Evolutionary conservation across 441 rosid species (phyloP), one percentile per base, ranked within the genome.

Genomic region (Melastoma candidum): DNA sequence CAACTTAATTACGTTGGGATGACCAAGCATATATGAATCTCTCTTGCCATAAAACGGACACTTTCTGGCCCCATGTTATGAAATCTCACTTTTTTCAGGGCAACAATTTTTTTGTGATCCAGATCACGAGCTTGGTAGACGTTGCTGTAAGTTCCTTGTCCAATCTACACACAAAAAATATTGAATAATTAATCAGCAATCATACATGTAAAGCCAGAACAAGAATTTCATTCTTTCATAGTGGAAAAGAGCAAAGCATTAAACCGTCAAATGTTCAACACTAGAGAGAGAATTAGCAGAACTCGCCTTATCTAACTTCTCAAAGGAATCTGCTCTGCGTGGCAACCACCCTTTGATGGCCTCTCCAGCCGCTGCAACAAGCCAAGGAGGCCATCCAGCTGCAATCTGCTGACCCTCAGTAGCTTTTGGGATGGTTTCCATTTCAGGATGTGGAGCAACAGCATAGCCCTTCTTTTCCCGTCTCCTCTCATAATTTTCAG

Each of bases 51-150:
- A 64, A 93, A 93, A 22, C 97, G 22, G 22, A 17, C 97, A n/a
- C 97, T 93, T 61, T 93, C 98, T 1, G 98, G 95, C 80, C 87
- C 98, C 58, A 88, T 68, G 58, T 88, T 93, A 71, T 88, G 95
- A 68, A 93, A 93, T 68, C 96, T 77, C 3, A 93, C 97, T 76
- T 86, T 89, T 87, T 93, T 93, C 88, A 93, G 71, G 7, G 98
- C 97, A 52, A 93, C 98, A 60, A 84, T 76, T 68, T 93, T 93
- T 75, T 74, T 84, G 57, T 84, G 85, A 70, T 86, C 92, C 26
- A 93, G 82, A 65, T 93, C 98, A 43, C 96, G 78, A 50, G 97
- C 98, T 62, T 95, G 85, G 47, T 93, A 93, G 49, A 93, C 98
- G 29, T 86, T 93, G 66, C 95, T 88, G 57, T 93, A 93, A 47